Evolutionary conservation across 139 green algal genomes (phyloP), one percentile per base, ranked within the genome.

Genomic region (Closterium sp.): DNA sequence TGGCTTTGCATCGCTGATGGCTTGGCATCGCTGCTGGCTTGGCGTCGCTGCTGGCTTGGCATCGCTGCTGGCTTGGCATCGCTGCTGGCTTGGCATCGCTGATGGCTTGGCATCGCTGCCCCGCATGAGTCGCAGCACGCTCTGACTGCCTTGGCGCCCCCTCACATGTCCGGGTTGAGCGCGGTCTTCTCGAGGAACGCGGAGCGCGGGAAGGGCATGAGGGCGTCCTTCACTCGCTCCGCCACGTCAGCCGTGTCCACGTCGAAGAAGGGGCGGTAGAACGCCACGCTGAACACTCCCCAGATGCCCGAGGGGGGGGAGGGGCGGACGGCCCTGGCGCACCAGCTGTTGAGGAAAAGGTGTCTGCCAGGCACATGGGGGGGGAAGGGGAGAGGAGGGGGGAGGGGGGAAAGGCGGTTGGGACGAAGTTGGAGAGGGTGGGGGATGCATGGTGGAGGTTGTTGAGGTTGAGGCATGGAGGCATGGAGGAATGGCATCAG

Each of bases 261-360:
- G 34, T 94, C 89, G 35, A 94, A 94, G 86, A 94, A 94, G 28
- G 92, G 92, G 7, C 66, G 85, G 88, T 94, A 94, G 34, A 55
- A 85, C 19, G 55, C 89, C 30, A 94, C 86, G 7, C 9, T 90
- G 25, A 93, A 94, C 3, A 94, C 33, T 5, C 30, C 43, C 84
- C 84, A 90, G 43, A 69, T 69, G 43, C 43, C 43, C 43, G 23
- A 1, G 43, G 43, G 43, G 43, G 43, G 1, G 43, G 43, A 12
- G 43, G 43, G 12, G 23, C 12, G 43, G 43, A 69, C 43, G 43
- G 2, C 1, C 43, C 43, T 25, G 7, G 12, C 43, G 12, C 43
- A 69, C 43, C 43, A 25, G 43, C 43, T 12, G 43, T 69, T 0
- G 43, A 69, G 12, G 43, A 69, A 16, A 69, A 69, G 43, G 43